Conservation (phyloP, 441 rosid species). For the Populus hybrid region DNA sequence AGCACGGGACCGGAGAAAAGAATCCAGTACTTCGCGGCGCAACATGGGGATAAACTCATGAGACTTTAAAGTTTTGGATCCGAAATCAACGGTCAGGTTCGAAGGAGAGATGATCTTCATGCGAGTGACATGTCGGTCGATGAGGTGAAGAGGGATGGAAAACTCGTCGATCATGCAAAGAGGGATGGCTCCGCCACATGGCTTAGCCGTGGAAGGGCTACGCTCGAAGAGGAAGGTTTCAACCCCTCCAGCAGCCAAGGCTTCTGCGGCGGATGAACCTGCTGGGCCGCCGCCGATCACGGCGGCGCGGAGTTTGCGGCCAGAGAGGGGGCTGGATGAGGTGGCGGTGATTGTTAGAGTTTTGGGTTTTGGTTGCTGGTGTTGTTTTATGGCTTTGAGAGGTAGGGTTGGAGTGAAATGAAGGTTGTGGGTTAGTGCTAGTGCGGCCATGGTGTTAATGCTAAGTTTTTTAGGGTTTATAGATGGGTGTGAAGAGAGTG, state of each 20-base stretch:
- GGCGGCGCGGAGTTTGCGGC: constrained; percentile 51
- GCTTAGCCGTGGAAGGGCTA: constrained; percentile 46
- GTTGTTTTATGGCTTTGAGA: background rate
- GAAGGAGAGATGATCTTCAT: constrained; percentile 73
- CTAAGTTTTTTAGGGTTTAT: background rate
- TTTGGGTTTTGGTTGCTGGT: background rate
- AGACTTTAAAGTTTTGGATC: constrained; percentile 45
- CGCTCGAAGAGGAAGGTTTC: constrained; percentile 69
- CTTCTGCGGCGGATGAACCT: constrained; percentile 55
- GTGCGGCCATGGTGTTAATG: constrained; percentile 23
- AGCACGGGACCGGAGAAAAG: constrained; percentile 60
- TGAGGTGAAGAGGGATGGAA: constrained; percentile 46
- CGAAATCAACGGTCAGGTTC: constrained; percentile 56
- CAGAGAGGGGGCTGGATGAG: constrained; percentile 18
- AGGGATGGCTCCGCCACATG: constrained; percentile 78
- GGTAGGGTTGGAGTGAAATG: constrained; percentile 7
- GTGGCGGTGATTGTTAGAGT: constrained; percentile 20
- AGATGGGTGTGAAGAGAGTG: background rate
- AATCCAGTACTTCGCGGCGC: constrained; percentile 69
- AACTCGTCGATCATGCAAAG: constrained; percentile 67
- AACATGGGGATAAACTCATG: constrained; percentile 66
- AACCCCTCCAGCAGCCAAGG: constrained; percentile 48
- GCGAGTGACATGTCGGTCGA: constrained; percentile 59
- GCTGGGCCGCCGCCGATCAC: constrained; percentile 63
- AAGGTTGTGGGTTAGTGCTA: constrained; percentile 8